Base-by-base conservation (phyloP, 108 stramenopile species). In the Cyclotella cryptica region DNA sequence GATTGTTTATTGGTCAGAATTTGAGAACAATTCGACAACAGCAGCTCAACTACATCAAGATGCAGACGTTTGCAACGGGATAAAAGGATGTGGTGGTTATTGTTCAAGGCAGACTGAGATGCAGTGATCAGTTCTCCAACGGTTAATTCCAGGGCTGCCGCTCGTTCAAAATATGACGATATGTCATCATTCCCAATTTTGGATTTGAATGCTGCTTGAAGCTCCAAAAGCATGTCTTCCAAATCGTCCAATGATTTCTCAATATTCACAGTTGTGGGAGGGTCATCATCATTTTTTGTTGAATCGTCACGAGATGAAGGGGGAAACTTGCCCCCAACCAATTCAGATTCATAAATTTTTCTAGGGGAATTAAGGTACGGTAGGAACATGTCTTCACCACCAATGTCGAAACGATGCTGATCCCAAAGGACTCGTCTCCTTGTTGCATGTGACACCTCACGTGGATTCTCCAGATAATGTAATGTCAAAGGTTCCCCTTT, bases 351-450 rank as follows among this genome's bases (percentile, higher is more conserved):
- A 35, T 44, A 78, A 17, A 79, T 75, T 22, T 22, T 28, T 10
- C 18, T 57, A 1, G 66, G 15, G 43, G 69, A 60, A 73, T 77
- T 46, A 17, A 72, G 43, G 35, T 54, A 73, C 44, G 41, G 41
- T 24, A 72, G 54, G 13, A 76, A 76, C 12, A 30, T 21, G 46
- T 43, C 71, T 22, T 81, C 69, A 9, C 57, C 88, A 13, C 91
- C 90, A 80, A 95, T 92, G 66, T 95, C 93, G 71, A 95, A 95
- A 1, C 88, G 80, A 83, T 92, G 93, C 61, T 95, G 93, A 26
- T 95, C 90, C 88, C 86, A 92, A 12, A 95, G 76, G 71, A 88
- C 67, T 28, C 55, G 57, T 62, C 93, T 78, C 35, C 91, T 51
- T 0, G 86, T 83, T 3, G 93, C 88, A 78, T 92, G 91, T 10